Conservation (phyloP, 2,329 filamentous ascomycete species). For the Talaromyces sp. region DNA sequence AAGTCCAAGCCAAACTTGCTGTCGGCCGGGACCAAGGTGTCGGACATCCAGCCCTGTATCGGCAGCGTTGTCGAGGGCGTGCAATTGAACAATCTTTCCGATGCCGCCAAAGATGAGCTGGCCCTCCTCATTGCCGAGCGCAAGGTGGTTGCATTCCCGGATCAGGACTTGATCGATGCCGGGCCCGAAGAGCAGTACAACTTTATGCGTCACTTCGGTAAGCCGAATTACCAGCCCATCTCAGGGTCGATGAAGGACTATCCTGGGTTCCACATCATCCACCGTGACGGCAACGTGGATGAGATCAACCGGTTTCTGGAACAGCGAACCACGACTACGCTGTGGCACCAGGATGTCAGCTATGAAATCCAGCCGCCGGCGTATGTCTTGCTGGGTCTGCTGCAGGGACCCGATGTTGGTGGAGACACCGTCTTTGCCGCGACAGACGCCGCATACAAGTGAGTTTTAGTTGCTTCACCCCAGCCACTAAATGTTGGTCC, state of each 20-base stretch:
- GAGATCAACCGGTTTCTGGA: constrained; percentile 41
- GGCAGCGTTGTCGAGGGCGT: constrained; percentile 40
- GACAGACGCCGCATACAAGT: constrained; percentile 42
- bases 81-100: constrained; percentile 44
- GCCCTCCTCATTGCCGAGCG: constrained; percentile 66
- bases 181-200: constrained; percentile 39
- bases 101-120: constrained; percentile 47
- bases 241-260: constrained; percentile 37
- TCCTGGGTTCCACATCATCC: constrained; percentile 44
- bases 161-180: constrained; percentile 45
- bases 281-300: constrained; percentile 40
- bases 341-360: constrained; percentile 47
- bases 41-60: constrained; percentile 39
- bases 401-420: constrained; percentile 47
- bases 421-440: constrained; percentile 45
- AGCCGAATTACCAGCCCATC: constrained; percentile 42
- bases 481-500: background rate
- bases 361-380: constrained; percentile 46
- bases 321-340: constrained; percentile 41
- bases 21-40: constrained; percentile 24
- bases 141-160: constrained; percentile 48
- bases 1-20: constrained; percentile 35
- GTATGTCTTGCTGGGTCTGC: constrained; percentile 44
- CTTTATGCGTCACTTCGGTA: constrained; percentile 44
- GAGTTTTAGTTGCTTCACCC: constrained; percentile 13